Conservation (phyloP, 345 rosid species). For the Rhizophora mangle region DNA sequence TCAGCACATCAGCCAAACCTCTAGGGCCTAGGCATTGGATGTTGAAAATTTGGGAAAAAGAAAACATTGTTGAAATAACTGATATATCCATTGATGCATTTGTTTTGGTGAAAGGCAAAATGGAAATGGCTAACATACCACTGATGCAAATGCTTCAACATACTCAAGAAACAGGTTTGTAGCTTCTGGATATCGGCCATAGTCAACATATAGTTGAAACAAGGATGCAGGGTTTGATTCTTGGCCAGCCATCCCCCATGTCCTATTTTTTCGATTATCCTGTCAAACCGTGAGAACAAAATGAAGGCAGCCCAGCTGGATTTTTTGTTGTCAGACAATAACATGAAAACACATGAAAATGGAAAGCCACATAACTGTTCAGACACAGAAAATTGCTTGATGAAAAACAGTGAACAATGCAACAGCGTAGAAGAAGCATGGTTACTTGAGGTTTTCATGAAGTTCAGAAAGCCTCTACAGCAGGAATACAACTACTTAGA, state of each 20-base stretch:
- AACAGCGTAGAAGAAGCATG: background rate
- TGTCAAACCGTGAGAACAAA: constrained; percentile 23
- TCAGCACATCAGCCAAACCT: too few relatives aligned
- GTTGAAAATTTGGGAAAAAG: background rate
- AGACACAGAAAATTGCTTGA: background rate
- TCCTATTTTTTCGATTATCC: constrained; percentile 59
- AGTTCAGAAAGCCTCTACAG: background rate
- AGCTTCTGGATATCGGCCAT: constrained; percentile 77
- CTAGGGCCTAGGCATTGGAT: too few relatives aligned
- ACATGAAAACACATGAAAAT: background rate
- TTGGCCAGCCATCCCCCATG: constrained; percentile 74
- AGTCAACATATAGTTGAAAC: constrained; percentile 69
- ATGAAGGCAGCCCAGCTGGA: background rate
- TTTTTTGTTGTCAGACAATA: background rate
- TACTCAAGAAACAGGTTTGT: constrained; percentile 73
- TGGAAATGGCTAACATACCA: constrained; percentile 44
- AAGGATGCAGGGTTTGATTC: constrained; percentile 79
- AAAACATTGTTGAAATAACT: background rate
- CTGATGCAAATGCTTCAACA: constrained; percentile 63
- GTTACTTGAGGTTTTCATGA: background rate
- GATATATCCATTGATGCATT: background rate
- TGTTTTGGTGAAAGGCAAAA: constrained; percentile 1
- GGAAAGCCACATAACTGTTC: background rate
- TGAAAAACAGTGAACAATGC: background rate
- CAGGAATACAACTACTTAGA: background rate